Base-by-base conservation (phyloP, 2,329 filamentous ascomycete genomes). In the Xylariaceae sp. region DNA sequence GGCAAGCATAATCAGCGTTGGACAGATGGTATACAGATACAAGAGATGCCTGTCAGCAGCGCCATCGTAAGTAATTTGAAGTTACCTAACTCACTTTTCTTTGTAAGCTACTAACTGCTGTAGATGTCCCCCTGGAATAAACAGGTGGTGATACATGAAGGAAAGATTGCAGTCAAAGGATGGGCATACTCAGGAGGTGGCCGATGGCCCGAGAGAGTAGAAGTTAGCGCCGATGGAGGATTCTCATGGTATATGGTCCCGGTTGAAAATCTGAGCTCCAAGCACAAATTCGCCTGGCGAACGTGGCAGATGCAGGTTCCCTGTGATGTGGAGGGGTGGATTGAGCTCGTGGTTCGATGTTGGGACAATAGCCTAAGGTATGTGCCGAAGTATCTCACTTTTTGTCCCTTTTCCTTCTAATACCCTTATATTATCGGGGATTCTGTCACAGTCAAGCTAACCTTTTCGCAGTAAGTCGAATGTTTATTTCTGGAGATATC, bases 11-110 rank as follows among this genome's bases (percentile, higher is more conserved):
- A 89, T 60, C 75, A 79, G 9, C 75, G 74, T 7, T 81, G 82
- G 63, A 83, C 76, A 14, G 83, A 85, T 41, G 87, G 85, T 0
- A 86, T 87, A 59, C 83, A 82, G 60, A 90, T 88, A 65, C 87
- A 91, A 66, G 87, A 89, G 31, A 90, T 90, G 87, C 87, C 87
- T 0, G 87, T 90, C 3, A 83, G 80, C 43, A 59, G 52, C n/a
- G 60, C 60, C 9, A 62, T 60, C 48, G 53, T 60, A 53, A 50
- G 58, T 37, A 11, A 23, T 6, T 2, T 16, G 9, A 17, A 34
- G 19, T 8, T 12, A 16, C 28, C 4, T 43, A 12, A 9, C 34
- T 45, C 17, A 4, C 23, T 28, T n/a, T 45, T 14, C 12, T 9
- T 12, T 14, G 24, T n/a, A n/a, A n/a, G n/a, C n/a, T n/a, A n/a